Evolutionary conservation across 148 eudicot genomes (phyloP), one percentile per base, ranked within the genome.

Genomic region (Bassia scoparia): DNA sequence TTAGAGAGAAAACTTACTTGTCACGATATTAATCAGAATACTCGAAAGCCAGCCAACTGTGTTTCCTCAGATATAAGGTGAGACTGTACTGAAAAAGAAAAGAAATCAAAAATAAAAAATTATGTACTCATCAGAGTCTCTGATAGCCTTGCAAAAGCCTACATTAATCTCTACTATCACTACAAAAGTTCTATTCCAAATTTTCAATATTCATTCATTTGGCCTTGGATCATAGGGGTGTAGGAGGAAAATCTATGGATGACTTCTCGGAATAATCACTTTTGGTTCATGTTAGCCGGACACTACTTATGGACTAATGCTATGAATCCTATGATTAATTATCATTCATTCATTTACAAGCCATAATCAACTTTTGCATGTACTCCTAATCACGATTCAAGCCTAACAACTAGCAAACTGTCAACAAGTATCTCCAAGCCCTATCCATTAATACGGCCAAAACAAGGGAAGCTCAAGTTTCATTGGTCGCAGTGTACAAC

Each of bases 61-160:
- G 96, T 92, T 83, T 92, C 96, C 78, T 77, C 84, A 89, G 84
- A 78, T 92, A 92, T 44, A 96, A 78, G 97, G 92, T 76, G 97
- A 92, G 72, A 89, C 97, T 78, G 97, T 92, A 76, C 97, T 92
- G 96, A 68, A 87, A 83, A 69, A 69, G 66, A 72, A 64, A 24
- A 37, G 20, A 78, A 74, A 37, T 16, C 1, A 7, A 41, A 2
- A 41, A 41, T 2, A 20, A 66, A 61, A 43, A 75, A 78, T 67
- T 71, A 81, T 21, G 49, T 52, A 67, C 37, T n/a, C 69, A 48
- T 34, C 65, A 70, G 44, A 23, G 43, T 17, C 62, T 31, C 46
- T 59, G 34, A 16, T 16, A 50, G n/a, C 44, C 6, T 41, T 54
- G 38, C 38, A 38, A 44, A 24, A 27, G 23, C 56, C 21, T 15